Evolutionary conservation across 2,329 filamentous ascomycete species (phyloP).

Genomic region (Didymella arachidicola): DNA sequence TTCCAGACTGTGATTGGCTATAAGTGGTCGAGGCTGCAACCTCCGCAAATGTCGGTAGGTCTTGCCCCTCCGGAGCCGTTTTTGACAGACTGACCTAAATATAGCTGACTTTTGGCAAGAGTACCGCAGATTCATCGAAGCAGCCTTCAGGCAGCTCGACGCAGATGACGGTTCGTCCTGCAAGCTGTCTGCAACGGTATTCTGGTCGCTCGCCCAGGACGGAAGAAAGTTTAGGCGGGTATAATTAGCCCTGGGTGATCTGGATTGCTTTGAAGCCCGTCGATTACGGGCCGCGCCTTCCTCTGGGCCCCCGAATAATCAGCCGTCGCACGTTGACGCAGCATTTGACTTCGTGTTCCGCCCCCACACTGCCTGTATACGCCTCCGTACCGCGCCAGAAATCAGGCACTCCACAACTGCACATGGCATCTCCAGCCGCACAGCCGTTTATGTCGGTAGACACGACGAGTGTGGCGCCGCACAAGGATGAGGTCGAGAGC

Average conservation of each 20-base stretch:
- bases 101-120: constrained; percentile 25
- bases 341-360: constrained; percentile 40
- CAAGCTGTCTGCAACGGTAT: constrained; percentile 21
- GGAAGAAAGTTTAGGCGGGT: constrained; percentile 24
- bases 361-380: constrained; percentile 44
- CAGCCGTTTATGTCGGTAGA: constrained; percentile 54
- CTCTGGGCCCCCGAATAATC: constrained; percentile 37
- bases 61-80: constrained; percentile 11
- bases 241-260: constrained; percentile 26
- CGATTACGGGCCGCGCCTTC: constrained; percentile 40
- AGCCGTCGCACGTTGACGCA: constrained; percentile 41
- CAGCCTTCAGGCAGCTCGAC: constrained; percentile 28
- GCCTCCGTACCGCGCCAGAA: constrained; percentile 38
- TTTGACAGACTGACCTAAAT: constrained; percentile 27
- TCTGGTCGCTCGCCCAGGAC: constrained; percentile 24
- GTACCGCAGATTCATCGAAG: constrained; percentile 18
- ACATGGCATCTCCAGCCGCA: constrained; percentile 47
- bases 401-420: constrained; percentile 28
- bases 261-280: constrained; percentile 22
- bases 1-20: constrained; percentile 16
- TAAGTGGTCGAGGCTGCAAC: constrained; percentile 11
- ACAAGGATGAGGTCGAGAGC: constrained; percentile 54
- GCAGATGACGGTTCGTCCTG: constrained; percentile 18
- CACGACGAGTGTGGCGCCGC: constrained; percentile 44
- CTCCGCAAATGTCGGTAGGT: constrained; percentile 21